Percentiles rank a stretch among this genome's conserved stretches.
These are phyloP conservation scores for Hypoxylon sp. DNA, from an alignment of 2,329 filamentous ascomycete genomes.

Conservation along the genomic window DNA sequence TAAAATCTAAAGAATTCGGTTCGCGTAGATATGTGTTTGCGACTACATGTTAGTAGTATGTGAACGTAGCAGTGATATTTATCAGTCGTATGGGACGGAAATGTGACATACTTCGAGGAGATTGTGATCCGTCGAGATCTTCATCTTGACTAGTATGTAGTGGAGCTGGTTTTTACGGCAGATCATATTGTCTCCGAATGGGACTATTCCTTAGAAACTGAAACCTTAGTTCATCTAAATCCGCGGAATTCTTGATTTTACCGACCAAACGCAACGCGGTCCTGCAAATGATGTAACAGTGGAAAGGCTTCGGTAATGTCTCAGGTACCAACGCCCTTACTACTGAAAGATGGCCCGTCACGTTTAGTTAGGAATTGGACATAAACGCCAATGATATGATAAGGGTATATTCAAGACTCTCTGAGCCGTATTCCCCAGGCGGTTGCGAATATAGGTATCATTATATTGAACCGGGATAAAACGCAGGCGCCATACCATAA, in stretches of 20 bases:
- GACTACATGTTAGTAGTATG: background rate
- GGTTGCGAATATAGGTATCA: background rate
- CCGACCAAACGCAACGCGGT: background rate
- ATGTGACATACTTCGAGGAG: constrained; percentile 1
- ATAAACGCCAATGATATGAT: background rate
- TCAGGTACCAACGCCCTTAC: background rate
- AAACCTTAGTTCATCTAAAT: background rate
- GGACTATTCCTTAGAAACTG: background rate
- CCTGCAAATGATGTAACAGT: background rate
- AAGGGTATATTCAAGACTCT: background rate
- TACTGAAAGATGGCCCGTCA: background rate
- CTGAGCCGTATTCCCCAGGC: background rate
- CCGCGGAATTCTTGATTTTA: background rate
- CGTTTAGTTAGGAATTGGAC: background rate
- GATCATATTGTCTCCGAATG: background rate
- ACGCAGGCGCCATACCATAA: background rate
- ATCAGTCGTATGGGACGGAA: background rate
- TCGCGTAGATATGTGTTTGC: background rate
- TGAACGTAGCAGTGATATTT: background rate
- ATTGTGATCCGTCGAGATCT: constrained; percentile 11
- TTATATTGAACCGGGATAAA: no score
- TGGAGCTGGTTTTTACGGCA: background rate
- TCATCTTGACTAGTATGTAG: constrained; percentile 7
- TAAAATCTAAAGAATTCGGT: background rate
- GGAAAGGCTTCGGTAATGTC: background rate